phyloP scores from a whole-genome alignment of 2,329 filamentous ascomycete species.

The Phialophora expanda region DNA sequence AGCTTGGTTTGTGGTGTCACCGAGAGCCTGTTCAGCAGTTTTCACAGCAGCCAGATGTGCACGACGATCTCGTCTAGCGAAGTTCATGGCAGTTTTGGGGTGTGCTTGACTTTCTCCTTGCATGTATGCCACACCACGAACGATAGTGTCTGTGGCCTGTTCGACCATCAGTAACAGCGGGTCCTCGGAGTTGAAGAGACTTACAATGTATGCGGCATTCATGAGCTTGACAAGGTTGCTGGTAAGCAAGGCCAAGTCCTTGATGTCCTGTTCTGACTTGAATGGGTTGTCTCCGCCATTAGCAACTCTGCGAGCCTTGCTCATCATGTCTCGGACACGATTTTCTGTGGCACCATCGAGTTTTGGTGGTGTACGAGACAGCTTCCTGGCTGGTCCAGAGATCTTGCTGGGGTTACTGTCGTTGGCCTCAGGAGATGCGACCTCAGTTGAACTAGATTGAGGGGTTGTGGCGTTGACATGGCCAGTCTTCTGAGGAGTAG shows the following conservation, averaged over 20 bases:
- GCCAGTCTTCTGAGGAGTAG: conserved; percentile 3
- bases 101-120: conserved; percentile 14
- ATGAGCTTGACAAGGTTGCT: conserved; percentile 23
- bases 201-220: conserved; percentile 25
- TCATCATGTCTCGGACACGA: conserved; percentile 12
- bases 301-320: conserved; percentile 4
- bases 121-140: conserved; percentile 23
- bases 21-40: conserved; percentile 1
- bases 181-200: neutral
- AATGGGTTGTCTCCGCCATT: conserved; percentile 1
- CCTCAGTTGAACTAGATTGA: neutral
- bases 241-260: conserved; percentile 12
- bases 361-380: conserved; percentile 4
- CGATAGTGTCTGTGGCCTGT: conserved; percentile 24
- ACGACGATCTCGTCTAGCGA: conserved; percentile 17
- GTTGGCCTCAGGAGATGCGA: conserved; percentile 1
- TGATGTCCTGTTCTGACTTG: conserved; percentile 7
- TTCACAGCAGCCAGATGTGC: conserved; percentile 7
- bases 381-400: conserved; percentile 5
- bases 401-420: neutral
- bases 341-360: conserved; percentile 13
- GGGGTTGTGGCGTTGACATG: neutral
- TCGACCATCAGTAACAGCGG: conserved; percentile 2
- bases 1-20: neutral
- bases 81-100: conserved; percentile 7